Evolutionary conservation across 2,329 filamentous ascomycete genomes (phyloP), one percentile per base, ranked within the genome.

Genomic region (Huntiella moniliformis): DNA sequence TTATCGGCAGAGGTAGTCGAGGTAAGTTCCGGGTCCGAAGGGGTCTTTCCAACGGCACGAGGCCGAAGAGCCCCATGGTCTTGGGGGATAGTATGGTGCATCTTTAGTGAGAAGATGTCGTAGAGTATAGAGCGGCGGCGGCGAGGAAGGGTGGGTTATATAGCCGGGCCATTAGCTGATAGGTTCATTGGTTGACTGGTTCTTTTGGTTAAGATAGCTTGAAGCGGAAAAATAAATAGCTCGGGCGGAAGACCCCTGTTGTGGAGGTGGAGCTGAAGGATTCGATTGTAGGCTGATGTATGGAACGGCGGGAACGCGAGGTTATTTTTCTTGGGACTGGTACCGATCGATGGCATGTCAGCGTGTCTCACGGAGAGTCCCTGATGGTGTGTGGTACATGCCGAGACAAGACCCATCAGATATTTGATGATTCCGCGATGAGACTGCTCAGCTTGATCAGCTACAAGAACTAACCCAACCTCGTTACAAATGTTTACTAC

Each of bases 1-100:
- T 77, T 66, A 57, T 81, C 74, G 54, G 76, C 75, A 48, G 69
- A 65, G 51, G 53, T 52, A 33, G 54, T 39, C 38, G 55, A 52
- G 38, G 53, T 10, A 44, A 51, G 49, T 46, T 61, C 45, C 28
- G 39, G 39, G 12, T 43, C 39, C 6, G 34, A 28, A 1, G 22
- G 12, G 10, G 44, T 39, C 13, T 50, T 47, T 7, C 33, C 42
- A 18, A 34, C 32, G 41, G 13, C 3, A 11, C 33, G 18, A 32
- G 33, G 36, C 10, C 11, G 10, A 16, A 39, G 5, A 22, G 42
- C 44, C 22, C 44, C 48, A 11, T 28, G 44, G 33, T 50, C 44
- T 38, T 47, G 42, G 13, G 44, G 28, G 33, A 50, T 18, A 6
- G 44, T 12, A 5, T 17, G 36, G 33, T 8, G 22, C 17, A 12